These are phyloP conservation scores for Calonectria hongkongensis DNA, from an alignment of 2,329 filamentous ascomycete species.

Conservation along the genomic window DNA sequence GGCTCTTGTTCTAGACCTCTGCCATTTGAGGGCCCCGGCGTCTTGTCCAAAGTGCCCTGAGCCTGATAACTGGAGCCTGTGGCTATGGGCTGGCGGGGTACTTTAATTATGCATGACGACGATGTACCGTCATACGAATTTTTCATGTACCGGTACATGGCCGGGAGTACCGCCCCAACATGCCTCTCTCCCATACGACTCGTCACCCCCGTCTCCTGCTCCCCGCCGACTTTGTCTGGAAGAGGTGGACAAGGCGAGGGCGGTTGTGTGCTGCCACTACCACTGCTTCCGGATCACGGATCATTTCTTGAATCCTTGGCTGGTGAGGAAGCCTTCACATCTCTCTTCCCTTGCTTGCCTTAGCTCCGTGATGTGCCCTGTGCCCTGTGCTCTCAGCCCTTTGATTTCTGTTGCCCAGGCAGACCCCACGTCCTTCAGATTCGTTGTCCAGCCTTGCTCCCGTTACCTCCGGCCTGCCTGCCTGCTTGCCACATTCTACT, in stretches of 20 bases:
- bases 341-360: slow-evolving; percentile 22
- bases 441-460: slow-evolving; percentile 39
- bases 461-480: slow-evolving; percentile 22
- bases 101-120: slow-evolving; percentile 59
- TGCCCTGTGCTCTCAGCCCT: slow-evolving; percentile 33
- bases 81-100: slow-evolving; percentile 54
- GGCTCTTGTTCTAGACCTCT: slow-evolving; percentile 52
- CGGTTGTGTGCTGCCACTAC: slow-evolving; percentile 31
- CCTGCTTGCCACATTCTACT: slow-evolving; percentile 37
- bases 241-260: slow-evolving; percentile 28
- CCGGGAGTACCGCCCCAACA: slow-evolving; percentile 52
- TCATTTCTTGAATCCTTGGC: not conserved
- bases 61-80: slow-evolving; percentile 45
- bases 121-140: slow-evolving; percentile 61
- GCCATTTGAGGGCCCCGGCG: slow-evolving; percentile 34
- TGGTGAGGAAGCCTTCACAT: slow-evolving; percentile 15
- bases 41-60: slow-evolving; percentile 43
- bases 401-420: slow-evolving; percentile 23
- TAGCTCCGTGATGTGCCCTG: slow-evolving; percentile 26
- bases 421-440: slow-evolving; percentile 35
- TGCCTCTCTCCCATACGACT: slow-evolving; percentile 40
- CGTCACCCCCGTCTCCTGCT: slow-evolving; percentile 21
- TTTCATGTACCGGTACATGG: slow-evolving; percentile 58
- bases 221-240: slow-evolving; percentile 32
- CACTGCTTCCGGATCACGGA: slow-evolving; percentile 13